Conservation (phyloP, 345 rosid species). For the Lepidium aucheri region DNA sequence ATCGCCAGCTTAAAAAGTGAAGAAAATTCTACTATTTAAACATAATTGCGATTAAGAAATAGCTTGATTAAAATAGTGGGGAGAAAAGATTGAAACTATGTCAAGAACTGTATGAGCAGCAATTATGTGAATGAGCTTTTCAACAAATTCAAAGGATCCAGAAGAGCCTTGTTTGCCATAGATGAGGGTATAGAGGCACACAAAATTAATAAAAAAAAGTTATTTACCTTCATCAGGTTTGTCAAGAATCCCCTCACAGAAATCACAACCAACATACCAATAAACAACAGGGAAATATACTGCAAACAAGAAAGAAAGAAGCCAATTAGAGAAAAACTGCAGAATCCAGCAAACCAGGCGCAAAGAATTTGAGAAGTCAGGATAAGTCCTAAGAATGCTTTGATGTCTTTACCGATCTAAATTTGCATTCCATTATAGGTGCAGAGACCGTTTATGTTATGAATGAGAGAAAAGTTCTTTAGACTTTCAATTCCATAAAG, state of each 20-base stretch:
- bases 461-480: background rate
- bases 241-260: slow-evolving; percentile 93
- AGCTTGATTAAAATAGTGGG: background rate
- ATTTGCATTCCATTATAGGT: slow-evolving; percentile 2
- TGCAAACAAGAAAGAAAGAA: slow-evolving; percentile 35
- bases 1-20: background rate
- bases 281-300: slow-evolving; percentile 87
- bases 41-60: background rate
- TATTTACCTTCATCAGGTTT: slow-evolving; percentile 81
- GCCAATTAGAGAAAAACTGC: background rate
- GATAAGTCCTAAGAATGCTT: background rate
- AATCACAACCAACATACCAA: slow-evolving; percentile 82
- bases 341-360: background rate
- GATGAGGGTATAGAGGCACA: background rate
- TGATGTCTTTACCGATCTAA: background rate
- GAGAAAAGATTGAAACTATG: background rate
- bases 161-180: background rate
- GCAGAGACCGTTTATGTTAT: background rate
- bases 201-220: background rate
- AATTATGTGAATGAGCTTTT: background rate
- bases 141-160: background rate
- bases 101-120: background rate
- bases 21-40: background rate
- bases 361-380: background rate
- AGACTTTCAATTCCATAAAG: no score